phyloP scores from a whole-genome alignment of 1,139 yeast species.

The Hemisphaericaspora subhashii region DNA sequence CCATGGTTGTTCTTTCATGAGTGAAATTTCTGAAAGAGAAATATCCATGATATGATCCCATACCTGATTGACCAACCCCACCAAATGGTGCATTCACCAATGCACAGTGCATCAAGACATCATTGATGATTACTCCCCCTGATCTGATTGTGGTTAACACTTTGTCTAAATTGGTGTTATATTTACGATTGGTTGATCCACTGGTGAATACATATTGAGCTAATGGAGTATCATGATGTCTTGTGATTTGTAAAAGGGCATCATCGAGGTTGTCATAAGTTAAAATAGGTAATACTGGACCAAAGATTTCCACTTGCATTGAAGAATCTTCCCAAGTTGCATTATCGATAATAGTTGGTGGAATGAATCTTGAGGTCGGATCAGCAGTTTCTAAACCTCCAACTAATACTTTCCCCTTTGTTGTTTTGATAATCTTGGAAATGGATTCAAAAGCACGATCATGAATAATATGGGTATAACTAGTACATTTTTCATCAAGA shows the following conservation, averaged over 20 bases:
- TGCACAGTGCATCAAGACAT: constrained; percentile 70
- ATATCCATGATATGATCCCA: constrained; percentile 78
- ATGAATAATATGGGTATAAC: constrained; percentile 65
- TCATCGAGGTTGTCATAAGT: constrained; percentile 48
- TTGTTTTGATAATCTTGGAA: constrained; percentile 39
- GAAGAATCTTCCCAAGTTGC: constrained; percentile 65
- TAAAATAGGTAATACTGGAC: constrained; percentile 80
- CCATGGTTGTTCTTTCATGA: constrained; percentile 70
- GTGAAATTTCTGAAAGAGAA: constrained; percentile 73
- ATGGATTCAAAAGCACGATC: constrained; percentile 58
- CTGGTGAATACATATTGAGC: constrained; percentile 76
- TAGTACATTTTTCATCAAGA: constrained; percentile 29
- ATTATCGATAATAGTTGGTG: constrained; percentile 73
- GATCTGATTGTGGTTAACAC: constrained; percentile 62
- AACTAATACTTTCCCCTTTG: constrained; percentile 59
- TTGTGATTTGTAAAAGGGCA: constrained; percentile 50
- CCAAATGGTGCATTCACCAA: constrained; percentile 84
- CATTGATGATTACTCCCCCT: constrained; percentile 75
- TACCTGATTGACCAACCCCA: constrained; percentile 84
- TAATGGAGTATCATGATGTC: constrained; percentile 78
- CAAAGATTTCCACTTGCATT: constrained; percentile 80
- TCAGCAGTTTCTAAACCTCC: constrained; percentile 54
- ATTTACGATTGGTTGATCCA: constrained; percentile 29
- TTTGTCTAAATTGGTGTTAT: constrained; percentile 49
- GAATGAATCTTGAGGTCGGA: constrained; percentile 49